These are phyloP conservation scores for Beauveria scarabaeidicola DNA, from an alignment of 2,329 filamentous ascomycete species.

Conservation along the genomic window DNA sequence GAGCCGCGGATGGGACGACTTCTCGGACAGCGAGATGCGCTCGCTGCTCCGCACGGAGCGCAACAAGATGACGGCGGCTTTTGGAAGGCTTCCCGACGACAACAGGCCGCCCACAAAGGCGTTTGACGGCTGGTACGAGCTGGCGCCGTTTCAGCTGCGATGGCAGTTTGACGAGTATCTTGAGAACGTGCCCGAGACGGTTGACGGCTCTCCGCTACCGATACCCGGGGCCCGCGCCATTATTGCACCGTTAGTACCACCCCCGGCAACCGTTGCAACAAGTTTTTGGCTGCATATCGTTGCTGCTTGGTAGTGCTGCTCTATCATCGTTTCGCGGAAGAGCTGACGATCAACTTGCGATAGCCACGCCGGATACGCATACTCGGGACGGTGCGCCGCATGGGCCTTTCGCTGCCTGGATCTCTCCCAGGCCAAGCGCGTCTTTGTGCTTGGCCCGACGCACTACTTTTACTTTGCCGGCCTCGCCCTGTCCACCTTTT, in stretches of 20 bases:
- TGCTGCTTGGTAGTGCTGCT: background rate
- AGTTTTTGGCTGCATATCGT: background rate
- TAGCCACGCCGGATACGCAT: constrained; percentile 83
- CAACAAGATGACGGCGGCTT: constrained; percentile 1
- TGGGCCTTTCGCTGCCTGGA: constrained; percentile 92
- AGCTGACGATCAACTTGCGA: background rate
- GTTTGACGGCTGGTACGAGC: constrained; percentile 72
- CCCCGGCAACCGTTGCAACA: too few relatives aligned
- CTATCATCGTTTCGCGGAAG: background rate
- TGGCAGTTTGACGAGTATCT: constrained; percentile 68
- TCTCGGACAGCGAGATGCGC: background rate
- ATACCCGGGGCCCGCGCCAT: constrained; percentile 69
- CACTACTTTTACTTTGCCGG: constrained; percentile 76
- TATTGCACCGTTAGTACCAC: constrained; percentile 73
- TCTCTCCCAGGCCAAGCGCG: constrained; percentile 69
- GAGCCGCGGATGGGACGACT: constrained; percentile 3
- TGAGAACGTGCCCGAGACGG: constrained; percentile 55
- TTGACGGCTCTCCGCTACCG: constrained; percentile 55
- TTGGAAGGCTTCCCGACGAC: background rate
- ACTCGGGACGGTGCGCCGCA: constrained; percentile 84
- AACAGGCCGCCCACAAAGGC: constrained; percentile 61
- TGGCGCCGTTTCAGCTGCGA: constrained; percentile 49
- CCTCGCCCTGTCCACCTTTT: constrained; percentile 67
- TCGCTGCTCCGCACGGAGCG: constrained; percentile 2
- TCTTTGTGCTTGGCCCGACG: constrained; percentile 89